Evolutionary conservation across 1,284 basidiomycete species (phyloP), one percentile per base, ranked within the genome.

Genomic region (Tylopilus sp.): DNA sequence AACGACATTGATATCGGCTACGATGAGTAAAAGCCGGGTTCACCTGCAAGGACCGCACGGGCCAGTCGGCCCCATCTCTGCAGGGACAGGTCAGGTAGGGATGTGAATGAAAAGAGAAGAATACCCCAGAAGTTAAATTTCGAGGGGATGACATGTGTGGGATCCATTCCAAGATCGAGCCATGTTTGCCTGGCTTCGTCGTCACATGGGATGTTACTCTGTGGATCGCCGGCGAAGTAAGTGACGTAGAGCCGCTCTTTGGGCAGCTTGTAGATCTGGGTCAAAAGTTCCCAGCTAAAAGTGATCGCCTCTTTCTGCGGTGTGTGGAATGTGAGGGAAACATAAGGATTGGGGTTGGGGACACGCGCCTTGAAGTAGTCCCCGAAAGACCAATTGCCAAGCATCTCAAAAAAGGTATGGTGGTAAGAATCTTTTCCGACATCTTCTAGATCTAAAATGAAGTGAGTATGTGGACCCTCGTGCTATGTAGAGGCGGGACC

Each of bases 111-210:
- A 47, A 69, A 90, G 92, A 96, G 70, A 97, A 95, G 76, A 83
- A 44, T 72, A 92, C 93, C 95, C 96, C 96, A 99, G 72, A 99
- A 99, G 76, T 99, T 99, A 75, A 98, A 95, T 72, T 97, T 97
- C 8, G 94, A 91, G 14, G 94, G 92, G 52, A 99, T 77, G 61
- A 99, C 90, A 68, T 97, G 94, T 64, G 88, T 87, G 59, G 94
- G 92, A 0, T 86, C 70, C 32, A 98, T 87, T 51, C 97, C 97
- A 54, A 92, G 84, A 32, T 86, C 83, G 24, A 89, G 72, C 96
- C 96, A 99, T 49, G 84, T 83, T 63, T 94, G 81, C 61, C 86
- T 86, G 19, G 90, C 93, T 72, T 98, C 95, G 22, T 83, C 71
- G 73, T 99, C 96, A 7, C 95, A 84, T 61, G 91, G 88, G 39